Base-by-base conservation (phyloP, 2,329 filamentous ascomycete genomes). In the Penicillium frequentans region DNA sequence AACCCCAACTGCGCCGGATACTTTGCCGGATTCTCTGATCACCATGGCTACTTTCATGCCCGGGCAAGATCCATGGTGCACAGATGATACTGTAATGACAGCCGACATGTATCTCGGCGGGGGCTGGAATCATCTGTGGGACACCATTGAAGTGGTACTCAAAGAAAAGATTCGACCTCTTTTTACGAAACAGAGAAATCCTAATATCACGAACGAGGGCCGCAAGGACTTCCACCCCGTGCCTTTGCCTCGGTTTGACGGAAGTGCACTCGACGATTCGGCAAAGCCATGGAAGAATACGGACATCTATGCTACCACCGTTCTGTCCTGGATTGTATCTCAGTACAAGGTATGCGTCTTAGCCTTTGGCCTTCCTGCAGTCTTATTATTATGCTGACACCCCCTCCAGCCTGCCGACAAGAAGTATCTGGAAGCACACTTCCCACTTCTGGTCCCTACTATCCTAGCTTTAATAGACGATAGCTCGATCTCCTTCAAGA, bases 391-490 rank as follows among this genome's bases (percentile, higher is more conserved):
- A 43, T 54, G 54, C 53, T 64, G n/a, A 63, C 31, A n/a, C 10
- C 19, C n/a, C 42, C 29, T n/a, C 45, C 19, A 73, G 73, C 26
- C 68, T 3, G 60, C 59, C 3, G 66, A 73, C 42, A 59, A 64
- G 31, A 42, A 49, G 14, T 56, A 66, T 39, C 65, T 80, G n/a
- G 77, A 79, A 63, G 59, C 64, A 16, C 76, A 79, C 23, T 77
- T 79, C 57, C 73, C 75, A 3, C 69, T 79, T n/a, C 70, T 79
- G 16, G 68, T 79, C 2, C 77, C 77, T 1, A 70, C 77, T 1
- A 71, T 79, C 19, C 65, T 80, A 31, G 70, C 75, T 35, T 64
- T 79, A 27, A 75, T 80, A 54, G 77, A 80, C 52, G 77, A 80
- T 55, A 70, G 71, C 13, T 71, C 63, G 33, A 50, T 72, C 4